These are phyloP conservation scores for Pleurotus eryngii DNA, from an alignment of 768 basidiomycete genomes.

Conservation along the genomic window DNA sequence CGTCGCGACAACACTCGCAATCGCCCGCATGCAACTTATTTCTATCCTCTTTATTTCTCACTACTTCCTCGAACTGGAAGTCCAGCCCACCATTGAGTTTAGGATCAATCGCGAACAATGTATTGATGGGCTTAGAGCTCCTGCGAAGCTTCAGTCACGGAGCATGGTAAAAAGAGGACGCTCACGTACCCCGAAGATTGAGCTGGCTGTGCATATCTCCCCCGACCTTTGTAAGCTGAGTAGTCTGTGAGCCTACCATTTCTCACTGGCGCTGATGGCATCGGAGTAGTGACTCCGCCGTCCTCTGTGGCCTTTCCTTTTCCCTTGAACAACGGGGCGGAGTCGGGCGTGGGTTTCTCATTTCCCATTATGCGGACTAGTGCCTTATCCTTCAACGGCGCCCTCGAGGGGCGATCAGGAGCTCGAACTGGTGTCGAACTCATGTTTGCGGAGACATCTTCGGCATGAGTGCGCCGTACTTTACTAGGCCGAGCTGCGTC, in stretches of 20 bases:
- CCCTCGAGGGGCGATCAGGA: background rate
- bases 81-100: constrained; percentile 59
- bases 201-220: constrained; percentile 47
- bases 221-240: constrained; percentile 52
- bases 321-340: constrained; percentile 9
- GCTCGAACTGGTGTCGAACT: background rate
- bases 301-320: background rate
- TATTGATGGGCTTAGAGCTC: constrained; percentile 51
- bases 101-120: constrained; percentile 64
- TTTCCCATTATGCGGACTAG: background rate
- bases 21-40: constrained; percentile 68
- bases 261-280: background rate
- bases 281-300: too few species aligned
- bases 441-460: constrained; percentile 2
- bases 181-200: constrained; percentile 23
- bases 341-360: background rate
- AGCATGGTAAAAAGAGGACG: background rate
- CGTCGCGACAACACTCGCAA: constrained; percentile 80
- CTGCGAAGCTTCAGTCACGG: background rate
- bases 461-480: background rate
- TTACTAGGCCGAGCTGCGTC: background rate
- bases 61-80: constrained; percentile 76
- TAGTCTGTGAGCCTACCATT: constrained; percentile 30
- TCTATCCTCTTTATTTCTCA: constrained; percentile 62
- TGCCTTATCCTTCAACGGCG: constrained; percentile 1